Base-by-base conservation (phyloP, 1,139 yeast species). In the Saccharomycopsis hybrid region DNA sequence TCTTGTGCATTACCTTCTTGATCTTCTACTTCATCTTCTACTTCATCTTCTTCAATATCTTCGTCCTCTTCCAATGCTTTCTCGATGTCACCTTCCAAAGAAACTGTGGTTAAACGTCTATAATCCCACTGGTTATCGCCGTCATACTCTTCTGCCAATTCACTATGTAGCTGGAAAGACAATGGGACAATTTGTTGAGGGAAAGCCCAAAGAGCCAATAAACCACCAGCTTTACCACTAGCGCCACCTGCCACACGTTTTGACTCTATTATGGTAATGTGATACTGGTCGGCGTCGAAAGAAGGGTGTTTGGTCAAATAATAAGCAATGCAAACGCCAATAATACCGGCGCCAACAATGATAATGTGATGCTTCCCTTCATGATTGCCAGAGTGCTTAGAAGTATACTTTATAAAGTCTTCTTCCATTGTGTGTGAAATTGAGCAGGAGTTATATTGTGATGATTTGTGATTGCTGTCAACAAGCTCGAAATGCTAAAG, bases 231-330 rank as follows among this genome's bases (percentile, higher is more conserved):
- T 61, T 92, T 92, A 51, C 98, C 98, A 40, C 90, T 80, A 18
- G 98, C 98, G 40, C 97, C 98, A 46, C 97, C 95, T 0, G 97
- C 98, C 2, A 92, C 95, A 60, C 96, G 74, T 58, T 86, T 85
- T 50, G 94, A 83, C 65, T 92, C 98, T 27, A 92, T 66, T n/a
- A 92, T 77, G 18, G 96, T 86, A 57, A 92, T 85, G 60, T 86
- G 89, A 61, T 85, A 81, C 52, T 78, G 82, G 31, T 71, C 69
- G 0, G 86, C 78, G 60, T 85, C 83, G 63, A 82, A 92, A 51
- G 76, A 74, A 3, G 95, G 92, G 64, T 92, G 97, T 54, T 77
- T 77, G 3, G 94, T 85, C 46, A 92, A 67, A 60, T 82, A 92
- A 66, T 86, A 92, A 1, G 97, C 97, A 1, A 95, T 87, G 64